These are phyloP conservation scores for Tulasnella sp. DNA, from an alignment of 768 basidiomycete genomes.

Conservation along the genomic window DNA sequence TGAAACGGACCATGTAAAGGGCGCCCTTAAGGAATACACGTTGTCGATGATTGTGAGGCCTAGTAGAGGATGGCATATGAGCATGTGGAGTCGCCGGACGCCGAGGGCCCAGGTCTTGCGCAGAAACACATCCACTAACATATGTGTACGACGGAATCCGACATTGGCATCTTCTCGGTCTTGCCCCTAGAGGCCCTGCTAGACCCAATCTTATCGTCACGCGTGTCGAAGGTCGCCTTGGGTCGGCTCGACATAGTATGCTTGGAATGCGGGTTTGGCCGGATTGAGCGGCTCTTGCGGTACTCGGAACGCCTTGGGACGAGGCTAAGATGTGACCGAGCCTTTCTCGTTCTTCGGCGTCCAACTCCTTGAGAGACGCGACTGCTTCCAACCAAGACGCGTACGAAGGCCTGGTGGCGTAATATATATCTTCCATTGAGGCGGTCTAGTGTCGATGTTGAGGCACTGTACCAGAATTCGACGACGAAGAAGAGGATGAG, in stretches of 20 bases:
- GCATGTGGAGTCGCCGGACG: no score
- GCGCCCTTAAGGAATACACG: slow-evolving; percentile 80
- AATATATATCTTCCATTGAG: neutral
- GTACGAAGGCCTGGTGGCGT: neutral
- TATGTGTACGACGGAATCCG: slow-evolving; percentile 19
- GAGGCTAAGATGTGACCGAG: neutral
- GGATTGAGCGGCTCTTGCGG: neutral
- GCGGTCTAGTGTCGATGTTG: neutral
- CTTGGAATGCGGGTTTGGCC: neutral
- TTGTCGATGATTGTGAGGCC: slow-evolving; percentile 90
- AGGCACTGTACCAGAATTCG: neutral
- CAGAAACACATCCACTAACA: neutral
- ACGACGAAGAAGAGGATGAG: slow-evolving; percentile 8
- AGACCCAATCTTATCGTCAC: neutral
- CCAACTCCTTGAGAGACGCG: neutral
- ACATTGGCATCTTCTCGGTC: neutral
- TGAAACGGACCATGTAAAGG: slow-evolving; percentile 73
- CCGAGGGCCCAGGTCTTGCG: no score
- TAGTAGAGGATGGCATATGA: slow-evolving; percentile 33
- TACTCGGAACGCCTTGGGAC: neutral
- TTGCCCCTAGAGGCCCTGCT: neutral
- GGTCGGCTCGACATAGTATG: neutral
- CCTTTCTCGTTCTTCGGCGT: neutral
- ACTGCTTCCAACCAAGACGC: neutral
- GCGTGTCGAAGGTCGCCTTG: neutral